Evolutionary conservation across 2,329 filamentous ascomycete genomes (phyloP), one percentile per base, ranked within the genome.

Genomic region (Akanthomyces dipterigenus): DNA sequence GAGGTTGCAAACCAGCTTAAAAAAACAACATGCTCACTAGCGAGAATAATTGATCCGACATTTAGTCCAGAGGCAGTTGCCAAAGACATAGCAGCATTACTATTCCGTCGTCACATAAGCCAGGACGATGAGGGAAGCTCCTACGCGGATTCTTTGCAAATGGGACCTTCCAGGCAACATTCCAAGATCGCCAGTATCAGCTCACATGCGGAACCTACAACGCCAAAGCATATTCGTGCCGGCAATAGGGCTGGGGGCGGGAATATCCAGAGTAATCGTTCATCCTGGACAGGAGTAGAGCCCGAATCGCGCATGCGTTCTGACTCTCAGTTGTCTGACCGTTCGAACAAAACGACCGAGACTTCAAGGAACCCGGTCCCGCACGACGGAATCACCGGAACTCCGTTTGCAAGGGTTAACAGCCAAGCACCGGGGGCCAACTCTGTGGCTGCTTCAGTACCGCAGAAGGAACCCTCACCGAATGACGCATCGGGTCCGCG

Each of bases 301-400:
- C 1, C 26, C 22, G 26, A 60, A 31, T 28, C 16, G 45, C 61
- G 61, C 16, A 14, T 48, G 22, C 38, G 63, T 11, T 60, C 62
- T 36, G 14, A 62, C 24, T 55, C 62, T 59, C 50, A 54, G 64
- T 18, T 69, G 65, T 56, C 67, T 67, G 38, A 70, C 71, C 5
- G 61, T 26, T 57, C 46, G 16, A 38, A 12, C 9, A 56, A 55
- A 54, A 38, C 42, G 6, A 55, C 38, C 18, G 58, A 60, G 14
- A 28, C 5, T 5, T 11, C 66, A n/a, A 68, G 69, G 18, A 67
- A 65, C 7, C 66, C 67, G 26, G 46, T 65, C 9, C 62, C 70
- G 7, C 76, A 80, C 56, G 80, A 83, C 64, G 82, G 82, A 11
- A 82, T 85, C 31, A 79, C 81, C 7, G 81, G 82, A 24, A 81